Base-by-base conservation (phyloP, 768 basidiomycete genomes). In the Lactifluus piperatus region DNA sequence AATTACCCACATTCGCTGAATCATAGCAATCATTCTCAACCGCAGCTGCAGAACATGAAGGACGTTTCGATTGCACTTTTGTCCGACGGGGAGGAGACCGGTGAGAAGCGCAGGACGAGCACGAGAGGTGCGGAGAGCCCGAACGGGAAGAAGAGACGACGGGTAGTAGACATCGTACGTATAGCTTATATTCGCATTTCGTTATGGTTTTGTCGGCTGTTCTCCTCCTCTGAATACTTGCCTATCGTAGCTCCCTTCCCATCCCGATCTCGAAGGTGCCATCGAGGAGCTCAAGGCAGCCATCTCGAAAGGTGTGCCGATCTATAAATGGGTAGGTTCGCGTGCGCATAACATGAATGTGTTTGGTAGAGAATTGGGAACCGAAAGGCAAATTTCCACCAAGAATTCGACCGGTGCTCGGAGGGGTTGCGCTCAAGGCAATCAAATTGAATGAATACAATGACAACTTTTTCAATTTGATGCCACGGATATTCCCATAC, bases 311-410 rank as follows among this genome's bases (percentile, higher is more conserved):
- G 85, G n/a, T n/a, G 63, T 59, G 11, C 4, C 39, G 26, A 41
- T n/a, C n/a, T n/a, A 27, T 51, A 22, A n/a, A n/a, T n/a, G 5
- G 3, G 5, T 18, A 10, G 2, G 45, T 46, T 18, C n/a, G n/a
- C n/a, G n/a, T n/a, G n/a, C 26, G 8, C 20, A 30, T 50, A 20
- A 37, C 47, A 55, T 37, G 48, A 7, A 29, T 20, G 43, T 9
- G 10, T 5, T 24, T 41, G 18, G 34, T 68, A 90, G 91, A 91
- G 70, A 76, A 75, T 39, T 95, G 88, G 86, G 79, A 80, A 41
- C 74, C 79, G 59, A 94, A 91, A 74, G 87, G 86, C 66, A 94
- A 92, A 69, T 99, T 99, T 75, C 95, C 95, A 7, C 84, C 85
- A 0, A 66, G 71, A 5, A 73, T 99, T 63, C 91, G 91, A 62